These are phyloP conservation scores for Phaeotremella skinneri DNA, from an alignment of 768 basidiomycete genomes.

Conservation along the genomic window DNA sequence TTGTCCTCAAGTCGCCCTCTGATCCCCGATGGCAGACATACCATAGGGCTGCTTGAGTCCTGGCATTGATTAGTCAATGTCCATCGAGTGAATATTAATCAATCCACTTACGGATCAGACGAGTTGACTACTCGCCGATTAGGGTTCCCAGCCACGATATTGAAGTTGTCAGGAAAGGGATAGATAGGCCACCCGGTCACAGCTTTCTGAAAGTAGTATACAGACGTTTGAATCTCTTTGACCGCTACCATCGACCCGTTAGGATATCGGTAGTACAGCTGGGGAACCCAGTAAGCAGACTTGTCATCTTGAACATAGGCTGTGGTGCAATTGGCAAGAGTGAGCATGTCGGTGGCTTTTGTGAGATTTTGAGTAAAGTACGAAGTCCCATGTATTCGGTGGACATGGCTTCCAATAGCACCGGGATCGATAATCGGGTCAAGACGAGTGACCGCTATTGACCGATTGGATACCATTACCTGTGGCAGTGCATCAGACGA, in stretches of 20 bases:
- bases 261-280: slow-evolving; percentile 22
- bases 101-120: slow-evolving; percentile 18
- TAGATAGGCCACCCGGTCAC: slow-evolving; percentile 24
- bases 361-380: slow-evolving; percentile 25
- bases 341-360: slow-evolving; percentile 18
- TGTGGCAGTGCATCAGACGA: background rate
- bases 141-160: slow-evolving; percentile 27
- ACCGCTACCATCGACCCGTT: slow-evolving; percentile 16
- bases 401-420: slow-evolving; percentile 19
- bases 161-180: slow-evolving; percentile 33
- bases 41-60: slow-evolving; percentile 8
- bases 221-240: slow-evolving; percentile 15
- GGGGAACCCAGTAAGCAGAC: slow-evolving; percentile 25
- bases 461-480: slow-evolving; percentile 23
- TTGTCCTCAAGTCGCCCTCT: slow-evolving; percentile 8
- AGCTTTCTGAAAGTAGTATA: slow-evolving; percentile 32
- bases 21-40: slow-evolving; percentile 25
- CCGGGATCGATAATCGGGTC: slow-evolving; percentile 33
- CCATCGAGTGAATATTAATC: background rate
- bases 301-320: slow-evolving; percentile 29
- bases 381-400: slow-evolving; percentile 26
- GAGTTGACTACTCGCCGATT: slow-evolving; percentile 19
- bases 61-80: background rate
- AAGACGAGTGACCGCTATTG: slow-evolving; percentile 25
- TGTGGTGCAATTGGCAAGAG: slow-evolving; percentile 24